Base-by-base conservation (phyloP, 345 rosid species). In the Erodium maritimum region DNA sequence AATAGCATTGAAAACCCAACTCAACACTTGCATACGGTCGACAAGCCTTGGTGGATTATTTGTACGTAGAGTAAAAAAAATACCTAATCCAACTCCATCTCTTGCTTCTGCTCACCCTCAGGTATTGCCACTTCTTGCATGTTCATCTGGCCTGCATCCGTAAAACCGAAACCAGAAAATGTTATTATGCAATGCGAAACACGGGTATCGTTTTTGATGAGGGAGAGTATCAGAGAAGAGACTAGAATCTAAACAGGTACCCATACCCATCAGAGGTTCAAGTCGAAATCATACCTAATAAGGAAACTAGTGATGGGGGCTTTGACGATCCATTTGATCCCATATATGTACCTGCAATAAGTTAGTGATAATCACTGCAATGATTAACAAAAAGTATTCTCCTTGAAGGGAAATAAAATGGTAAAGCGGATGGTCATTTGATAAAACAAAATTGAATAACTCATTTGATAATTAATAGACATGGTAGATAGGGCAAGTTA, bases 201-300 rank as follows among this genome's bases (percentile, higher is more conserved):
- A n/a, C n/a, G n/a, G n/a, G n/a, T n/a, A n/a, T n/a, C n/a, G n/a
- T n/a, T n/a, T n/a, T n/a, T n/a, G n/a, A n/a, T n/a, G n/a, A n/a
- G n/a, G n/a, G n/a, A n/a, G n/a, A n/a, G n/a, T n/a, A n/a, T n/a
- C n/a, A n/a, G n/a, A n/a, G n/a, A n/a, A n/a, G n/a, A n/a, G n/a
- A n/a, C n/a, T n/a, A n/a, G n/a, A n/a, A n/a, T n/a, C n/a, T n/a
- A n/a, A n/a, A n/a, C n/a, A n/a, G n/a, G n/a, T n/a, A n/a, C n/a
- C n/a, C n/a, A n/a, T n/a, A n/a, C n/a, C n/a, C n/a, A n/a, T n/a
- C n/a, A n/a, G n/a, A n/a, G n/a, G n/a, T n/a, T n/a, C n/a, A n/a
- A n/a, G n/a, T n/a, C n/a, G n/a, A n/a, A n/a, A 29, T 29, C 71
- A 17, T 86, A 91, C 96, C 95, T 80, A 88, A 74, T 76, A 91